Percentiles rank a stretch among this genome's conserved stretches.
Conservation (phyloP, 75 land plant species). For the Azolla pinnata region DNA sequence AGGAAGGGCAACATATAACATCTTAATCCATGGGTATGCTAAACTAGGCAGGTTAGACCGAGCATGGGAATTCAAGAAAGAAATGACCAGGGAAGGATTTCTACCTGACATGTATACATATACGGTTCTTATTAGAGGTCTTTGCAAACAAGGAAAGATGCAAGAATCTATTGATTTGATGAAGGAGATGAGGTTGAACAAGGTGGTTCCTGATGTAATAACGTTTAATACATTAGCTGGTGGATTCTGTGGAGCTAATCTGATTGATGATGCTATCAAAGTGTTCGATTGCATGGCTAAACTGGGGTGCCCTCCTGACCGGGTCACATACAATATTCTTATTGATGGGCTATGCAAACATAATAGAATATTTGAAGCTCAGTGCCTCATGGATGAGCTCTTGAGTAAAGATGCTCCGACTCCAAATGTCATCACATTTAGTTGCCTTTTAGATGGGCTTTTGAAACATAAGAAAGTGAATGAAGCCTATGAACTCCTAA, state of each 20-base stretch:
- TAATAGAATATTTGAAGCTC: conserved; percentile 34
- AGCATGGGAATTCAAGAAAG: conserved; percentile 23
- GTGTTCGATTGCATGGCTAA: conserved; percentile 56
- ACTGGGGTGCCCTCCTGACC: conserved; percentile 42
- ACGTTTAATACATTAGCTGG: conserved; percentile 61
- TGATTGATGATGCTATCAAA: conserved; percentile 56
- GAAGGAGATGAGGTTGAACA: conserved; percentile 54
- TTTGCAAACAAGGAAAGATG: conserved; percentile 53
- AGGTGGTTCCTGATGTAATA: conserved; percentile 51
- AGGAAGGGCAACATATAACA: conserved; percentile 38
- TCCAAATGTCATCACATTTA: conserved; percentile 58
- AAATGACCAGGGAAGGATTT: conserved; percentile 38
- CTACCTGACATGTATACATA: conserved; percentile 50
- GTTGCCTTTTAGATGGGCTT: conserved; percentile 45
- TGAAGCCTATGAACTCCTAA: conserved; percentile 40
- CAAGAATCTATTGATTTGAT: conserved; percentile 66
- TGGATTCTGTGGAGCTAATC: conserved; percentile 57
- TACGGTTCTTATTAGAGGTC: conserved; percentile 56
- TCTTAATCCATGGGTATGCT: conserved; percentile 3
- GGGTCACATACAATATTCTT: conserved; percentile 60
- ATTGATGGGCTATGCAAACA: conserved; percentile 70
- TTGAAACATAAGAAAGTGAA: conserved; percentile 42
- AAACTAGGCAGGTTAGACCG: conserved; percentile 3
- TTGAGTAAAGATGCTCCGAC: conserved; percentile 36
- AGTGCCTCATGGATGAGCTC: conserved; percentile 44